phyloP scores from a whole-genome alignment of 73 alveolate genomes.

The Uronychia setigera region DNA sequence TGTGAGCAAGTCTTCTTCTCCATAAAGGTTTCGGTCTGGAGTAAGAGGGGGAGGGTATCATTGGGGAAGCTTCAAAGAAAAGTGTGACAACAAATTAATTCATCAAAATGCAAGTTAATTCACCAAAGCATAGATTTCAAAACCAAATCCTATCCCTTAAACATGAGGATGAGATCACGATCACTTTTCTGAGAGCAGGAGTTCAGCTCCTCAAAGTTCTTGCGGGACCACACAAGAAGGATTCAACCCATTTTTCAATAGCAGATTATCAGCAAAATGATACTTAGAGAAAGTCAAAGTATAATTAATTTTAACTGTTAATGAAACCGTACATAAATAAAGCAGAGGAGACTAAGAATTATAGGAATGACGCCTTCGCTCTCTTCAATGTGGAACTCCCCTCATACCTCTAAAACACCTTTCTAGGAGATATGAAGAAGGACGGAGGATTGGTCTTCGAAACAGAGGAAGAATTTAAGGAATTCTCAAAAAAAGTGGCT shows the following conservation, averaged over 20 bases:
- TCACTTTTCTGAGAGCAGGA: too few relatives aligned
- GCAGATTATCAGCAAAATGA: too few relatives aligned
- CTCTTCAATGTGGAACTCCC: neutral
- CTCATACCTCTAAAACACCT: neutral
- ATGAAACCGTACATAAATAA: too few relatives aligned
- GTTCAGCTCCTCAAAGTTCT: too few relatives aligned
- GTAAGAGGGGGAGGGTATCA: neutral
- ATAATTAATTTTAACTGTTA: too few relatives aligned
- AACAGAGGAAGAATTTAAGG: neutral
- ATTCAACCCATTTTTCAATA: too few relatives aligned
- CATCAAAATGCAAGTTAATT: too few relatives aligned
- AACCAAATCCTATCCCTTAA: too few relatives aligned
- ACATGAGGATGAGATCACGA: too few relatives aligned
- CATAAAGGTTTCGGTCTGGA: neutral
- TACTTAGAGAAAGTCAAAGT: too few relatives aligned
- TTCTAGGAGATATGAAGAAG: neutral
- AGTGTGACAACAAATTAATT: neutral
- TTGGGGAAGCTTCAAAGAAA: neutral
- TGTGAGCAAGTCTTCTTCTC: neutral
- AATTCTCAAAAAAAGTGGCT: neutral
- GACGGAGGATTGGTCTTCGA: neutral
- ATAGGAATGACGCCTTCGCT: neutral
- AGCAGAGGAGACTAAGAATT: too few relatives aligned
- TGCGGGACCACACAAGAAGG: too few relatives aligned
- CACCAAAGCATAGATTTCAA: neutral